Evolutionary conservation across 1,284 basidiomycete species (phyloP).

Genomic region (Moesziomyces antarcticus): DNA sequence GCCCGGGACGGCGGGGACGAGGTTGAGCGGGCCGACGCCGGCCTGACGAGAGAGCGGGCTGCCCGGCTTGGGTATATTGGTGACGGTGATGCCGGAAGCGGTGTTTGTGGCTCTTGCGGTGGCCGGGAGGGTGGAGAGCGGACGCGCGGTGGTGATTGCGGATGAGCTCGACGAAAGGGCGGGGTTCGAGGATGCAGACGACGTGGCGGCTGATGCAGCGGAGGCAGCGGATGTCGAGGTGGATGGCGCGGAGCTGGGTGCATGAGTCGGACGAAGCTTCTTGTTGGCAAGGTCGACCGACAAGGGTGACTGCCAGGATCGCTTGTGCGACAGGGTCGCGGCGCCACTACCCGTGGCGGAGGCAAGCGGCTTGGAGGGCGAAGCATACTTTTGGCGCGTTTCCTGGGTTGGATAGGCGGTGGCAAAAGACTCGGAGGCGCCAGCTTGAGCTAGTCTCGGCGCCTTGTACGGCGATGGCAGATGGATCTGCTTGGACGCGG

Average conservation of each 20-base stretch:
- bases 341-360: conserved; percentile 4
- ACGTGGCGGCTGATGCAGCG: neutral
- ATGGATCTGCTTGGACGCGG: conserved; percentile 13
- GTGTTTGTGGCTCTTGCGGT: conserved; percentile 11
- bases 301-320: conserved; percentile 31
- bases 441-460: conserved; percentile 18
- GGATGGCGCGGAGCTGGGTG: conserved; percentile 2
- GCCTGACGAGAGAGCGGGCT: conserved; percentile 41
- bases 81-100: conserved; percentile 35
- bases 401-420: conserved; percentile 49
- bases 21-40: conserved; percentile 29
- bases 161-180: conserved; percentile 1
- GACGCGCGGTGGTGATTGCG: neutral
- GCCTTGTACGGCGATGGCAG: conserved; percentile 47
- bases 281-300: conserved; percentile 35
- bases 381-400: conserved; percentile 53
- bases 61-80: conserved; percentile 43
- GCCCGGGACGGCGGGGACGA: conserved; percentile 39
- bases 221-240: conserved; percentile 2
- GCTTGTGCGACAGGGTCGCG: conserved; percentile 22
- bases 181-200: conserved; percentile 8
- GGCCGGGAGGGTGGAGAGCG: conserved; percentile 6
- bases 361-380: conserved; percentile 36
- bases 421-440: conserved; percentile 44
- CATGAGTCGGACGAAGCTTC: conserved; percentile 14